Percentiles rank a stretch among this genome's conserved stretches.
Conservation (phyloP, 2,329 filamentous ascomycete genomes). For the Fusarium chlamydosporum region DNA sequence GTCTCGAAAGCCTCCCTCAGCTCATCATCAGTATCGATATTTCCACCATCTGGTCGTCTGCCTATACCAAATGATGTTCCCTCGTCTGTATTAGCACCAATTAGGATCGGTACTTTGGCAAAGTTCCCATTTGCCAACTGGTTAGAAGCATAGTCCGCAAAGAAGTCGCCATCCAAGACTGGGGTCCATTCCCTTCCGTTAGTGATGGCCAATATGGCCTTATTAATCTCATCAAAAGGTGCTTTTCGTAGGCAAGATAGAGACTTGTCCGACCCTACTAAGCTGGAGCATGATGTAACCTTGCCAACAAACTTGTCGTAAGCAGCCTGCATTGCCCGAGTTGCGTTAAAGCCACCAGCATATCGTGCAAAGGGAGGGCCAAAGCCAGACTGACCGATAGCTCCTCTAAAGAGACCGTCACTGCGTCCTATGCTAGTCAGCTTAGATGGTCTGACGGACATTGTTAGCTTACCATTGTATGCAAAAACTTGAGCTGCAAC, state of each 20-base stretch:
- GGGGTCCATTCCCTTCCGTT: conserved; percentile 44
- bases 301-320: conserved; percentile 52
- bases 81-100: conserved; percentile 56
- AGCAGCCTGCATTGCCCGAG: conserved; percentile 45
- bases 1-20: conserved; percentile 38
- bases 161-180: conserved; percentile 56
- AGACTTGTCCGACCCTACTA: conserved; percentile 45
- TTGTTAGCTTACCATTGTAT: conserved; percentile 52
- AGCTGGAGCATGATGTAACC: conserved; percentile 43
- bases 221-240: conserved; percentile 51
- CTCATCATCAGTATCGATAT: conserved; percentile 51
- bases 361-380: conserved; percentile 52
- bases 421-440: conserved; percentile 55
- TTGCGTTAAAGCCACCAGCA: conserved; percentile 52
- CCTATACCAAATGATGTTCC: conserved; percentile 47
- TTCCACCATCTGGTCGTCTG: conserved; percentile 34
- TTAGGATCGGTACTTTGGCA: conserved; percentile 54
- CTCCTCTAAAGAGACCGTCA: conserved; percentile 66
- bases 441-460: rapidly evolving
- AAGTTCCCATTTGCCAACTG: conserved; percentile 54
- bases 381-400: conserved; percentile 65
- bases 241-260: conserved; percentile 50
- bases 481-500: conserved; percentile 33
- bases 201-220: conserved; percentile 20
- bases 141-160: conserved; percentile 51